Percentiles rank a stretch among this genome's conserved stretches.
These are phyloP conservation scores for Omphalea diandra DNA, from an alignment of 441 rosid species.

Conservation along the genomic window DNA sequence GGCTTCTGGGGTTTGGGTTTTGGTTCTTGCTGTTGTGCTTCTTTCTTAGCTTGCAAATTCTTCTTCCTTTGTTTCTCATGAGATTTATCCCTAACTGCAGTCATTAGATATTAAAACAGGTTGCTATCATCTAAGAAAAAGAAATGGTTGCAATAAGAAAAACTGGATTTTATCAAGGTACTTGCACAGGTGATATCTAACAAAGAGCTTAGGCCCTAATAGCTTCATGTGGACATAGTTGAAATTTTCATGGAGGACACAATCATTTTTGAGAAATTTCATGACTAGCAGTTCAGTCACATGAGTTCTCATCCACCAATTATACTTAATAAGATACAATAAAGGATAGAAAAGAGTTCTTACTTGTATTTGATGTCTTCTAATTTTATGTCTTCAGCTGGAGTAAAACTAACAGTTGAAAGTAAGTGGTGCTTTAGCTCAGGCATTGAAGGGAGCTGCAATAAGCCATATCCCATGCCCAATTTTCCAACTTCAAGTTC, in stretches of 20 bases:
- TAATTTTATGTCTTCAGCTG: constrained; percentile 57
- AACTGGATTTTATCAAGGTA: neutral
- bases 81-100: constrained; percentile 63
- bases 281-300: neutral
- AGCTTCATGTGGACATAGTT: neutral
- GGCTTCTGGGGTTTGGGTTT: constrained; percentile 42
- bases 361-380: constrained; percentile 83
- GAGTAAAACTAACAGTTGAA: constrained; percentile 64
- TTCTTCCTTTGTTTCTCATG: constrained; percentile 83
- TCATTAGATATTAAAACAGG: constrained; percentile 19
- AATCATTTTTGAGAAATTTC: neutral
- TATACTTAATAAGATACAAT: neutral
- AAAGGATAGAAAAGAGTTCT: constrained; percentile 25
- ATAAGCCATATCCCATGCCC: constrained; percentile 89
- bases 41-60: constrained; percentile 64
- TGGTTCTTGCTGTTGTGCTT: constrained; percentile 41
- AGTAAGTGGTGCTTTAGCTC: constrained; percentile 78
- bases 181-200: neutral
- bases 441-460: constrained; percentile 78
- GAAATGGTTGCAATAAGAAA: neutral
- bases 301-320: neutral
- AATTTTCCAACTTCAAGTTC: constrained; percentile 85
- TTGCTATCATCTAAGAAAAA: neutral
- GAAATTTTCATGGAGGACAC: neutral
- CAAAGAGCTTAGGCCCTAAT: neutral